These are phyloP conservation scores for Wickerhamiella hasegawae DNA, from an alignment of 805 yeast species.

Conservation along the genomic window DNA sequence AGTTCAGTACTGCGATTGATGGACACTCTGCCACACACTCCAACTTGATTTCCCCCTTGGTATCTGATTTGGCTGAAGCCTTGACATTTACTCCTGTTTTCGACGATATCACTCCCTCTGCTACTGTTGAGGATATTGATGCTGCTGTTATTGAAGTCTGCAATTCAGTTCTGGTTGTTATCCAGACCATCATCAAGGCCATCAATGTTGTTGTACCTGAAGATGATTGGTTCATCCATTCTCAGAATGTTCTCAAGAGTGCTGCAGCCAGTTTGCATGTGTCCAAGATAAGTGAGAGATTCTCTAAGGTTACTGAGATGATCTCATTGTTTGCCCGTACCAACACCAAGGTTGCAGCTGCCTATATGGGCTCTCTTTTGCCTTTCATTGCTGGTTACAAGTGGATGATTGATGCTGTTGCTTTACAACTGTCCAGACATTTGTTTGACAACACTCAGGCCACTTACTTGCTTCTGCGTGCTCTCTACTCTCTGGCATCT, in stretches of 20 bases:
- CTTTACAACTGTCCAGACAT: conserved; percentile 29
- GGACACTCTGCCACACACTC: no score
- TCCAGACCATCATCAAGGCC: conserved; percentile 35
- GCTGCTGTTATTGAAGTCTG: conserved; percentile 32
- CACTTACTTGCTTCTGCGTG: conserved; percentile 37
- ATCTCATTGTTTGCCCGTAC: no score
- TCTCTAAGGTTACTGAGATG: no score
- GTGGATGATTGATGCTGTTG: conserved; percentile 30
- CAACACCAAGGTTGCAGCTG: no score
- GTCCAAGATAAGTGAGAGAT: conserved; percentile 25
- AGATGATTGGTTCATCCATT: conserved; percentile 39
- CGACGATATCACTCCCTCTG: no score
- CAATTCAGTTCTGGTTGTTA: conserved; percentile 44
- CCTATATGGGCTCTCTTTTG: conserved; percentile 29
- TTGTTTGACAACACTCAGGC: conserved; percentile 45
- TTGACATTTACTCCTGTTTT: no score
- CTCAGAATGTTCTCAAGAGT: conserved; percentile 31
- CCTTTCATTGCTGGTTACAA: conserved; percentile 52
- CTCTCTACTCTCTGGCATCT: conserved; percentile 45
- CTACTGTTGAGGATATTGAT: conserved; percentile 22
- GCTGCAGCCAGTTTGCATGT: conserved; percentile 30
- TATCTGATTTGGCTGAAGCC: no score
- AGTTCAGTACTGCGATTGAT: no score
- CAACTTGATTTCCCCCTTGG: no score
- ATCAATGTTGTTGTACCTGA: conserved; percentile 15